Conservation (phyloP, 768 basidiomycete species). For the Harrya chromipes region DNA sequence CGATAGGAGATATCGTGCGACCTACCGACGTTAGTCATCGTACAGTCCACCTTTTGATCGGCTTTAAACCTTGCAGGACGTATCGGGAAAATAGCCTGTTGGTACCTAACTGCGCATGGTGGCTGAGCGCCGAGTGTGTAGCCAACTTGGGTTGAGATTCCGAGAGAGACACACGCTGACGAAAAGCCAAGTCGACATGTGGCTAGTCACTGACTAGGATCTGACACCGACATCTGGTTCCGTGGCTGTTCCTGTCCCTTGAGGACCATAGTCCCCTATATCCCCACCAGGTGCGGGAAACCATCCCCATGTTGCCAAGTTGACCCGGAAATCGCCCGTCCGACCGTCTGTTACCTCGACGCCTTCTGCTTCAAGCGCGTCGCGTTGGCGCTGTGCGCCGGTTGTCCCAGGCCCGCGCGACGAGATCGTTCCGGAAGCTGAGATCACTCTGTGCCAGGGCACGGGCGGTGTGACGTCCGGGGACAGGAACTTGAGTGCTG, state of each 20-base stretch:
- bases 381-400: conserved; percentile 72
- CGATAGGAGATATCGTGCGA: no score
- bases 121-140: no score
- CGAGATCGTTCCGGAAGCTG: conserved; percentile 68
- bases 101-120: no score
- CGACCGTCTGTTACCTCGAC: conserved; percentile 65
- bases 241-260: not conserved
- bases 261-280: conserved; percentile 4
- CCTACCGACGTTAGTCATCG: no score
- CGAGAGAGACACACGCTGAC: no score
- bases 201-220: not conserved
- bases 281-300: conserved; percentile 45
- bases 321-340: conserved; percentile 56
- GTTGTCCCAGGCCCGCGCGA: conserved; percentile 82
- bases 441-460: conserved; percentile 80
- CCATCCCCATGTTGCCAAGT: conserved; percentile 62
- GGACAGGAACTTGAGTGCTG: conserved; percentile 77
- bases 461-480: conserved; percentile 59
- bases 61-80: no score
- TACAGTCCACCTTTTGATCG: no score
- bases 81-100: no score
- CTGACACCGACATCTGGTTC: not conserved
- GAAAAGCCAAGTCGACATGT: not conserved
- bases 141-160: no score
- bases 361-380: conserved; percentile 77